These are phyloP conservation scores for Prinsepia uniflora DNA, from an alignment of 306 rosid species.

Conservation along the genomic window DNA sequence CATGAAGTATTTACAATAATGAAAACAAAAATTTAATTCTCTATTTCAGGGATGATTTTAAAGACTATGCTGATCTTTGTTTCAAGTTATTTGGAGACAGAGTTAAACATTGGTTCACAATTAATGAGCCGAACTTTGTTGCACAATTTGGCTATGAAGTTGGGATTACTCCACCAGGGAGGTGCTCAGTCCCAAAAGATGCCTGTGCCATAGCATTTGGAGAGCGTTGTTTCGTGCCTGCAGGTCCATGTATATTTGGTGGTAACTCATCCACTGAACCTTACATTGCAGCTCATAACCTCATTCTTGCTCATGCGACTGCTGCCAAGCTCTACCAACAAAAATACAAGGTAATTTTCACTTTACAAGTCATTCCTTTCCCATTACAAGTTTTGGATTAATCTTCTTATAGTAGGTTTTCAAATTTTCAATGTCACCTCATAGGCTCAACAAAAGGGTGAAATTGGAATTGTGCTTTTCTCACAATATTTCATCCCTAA, in stretches of 20 bases:
- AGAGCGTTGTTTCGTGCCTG: conserved; percentile 36
- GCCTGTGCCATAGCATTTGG: conserved; percentile 35
- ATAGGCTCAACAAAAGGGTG: conserved; percentile 39
- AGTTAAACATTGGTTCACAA: conserved; percentile 50
- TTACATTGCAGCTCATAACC: conserved; percentile 33
- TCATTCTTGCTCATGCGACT: conserved; percentile 36
- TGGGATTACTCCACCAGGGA: conserved; percentile 47
- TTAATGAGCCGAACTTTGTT: conserved; percentile 38
- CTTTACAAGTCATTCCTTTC: neutral
- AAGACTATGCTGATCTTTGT: conserved; percentile 36
- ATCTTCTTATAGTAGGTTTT: neutral
- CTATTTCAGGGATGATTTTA: neutral
- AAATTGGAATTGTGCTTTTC: conserved; percentile 33
- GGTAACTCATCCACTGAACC: conserved; percentile 32
- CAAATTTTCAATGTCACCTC: neutral
- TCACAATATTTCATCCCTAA: conserved; percentile 25
- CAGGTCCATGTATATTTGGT: conserved; percentile 20
- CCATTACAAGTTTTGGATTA: neutral
- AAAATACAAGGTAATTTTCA: conserved; percentile 26
- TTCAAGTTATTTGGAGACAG: conserved; percentile 53
- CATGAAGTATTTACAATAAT: neutral
- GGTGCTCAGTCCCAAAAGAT: conserved; percentile 42
- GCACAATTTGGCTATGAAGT: conserved; percentile 32
- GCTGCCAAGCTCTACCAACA: conserved; percentile 26
- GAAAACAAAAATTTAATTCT: too few species aligned